Percentiles rank a stretch among this genome's conserved stretches.
Evolutionary conservation across 768 basidiomycete species (phyloP).

Genomic region (Panaeolus papilionaceus): DNA sequence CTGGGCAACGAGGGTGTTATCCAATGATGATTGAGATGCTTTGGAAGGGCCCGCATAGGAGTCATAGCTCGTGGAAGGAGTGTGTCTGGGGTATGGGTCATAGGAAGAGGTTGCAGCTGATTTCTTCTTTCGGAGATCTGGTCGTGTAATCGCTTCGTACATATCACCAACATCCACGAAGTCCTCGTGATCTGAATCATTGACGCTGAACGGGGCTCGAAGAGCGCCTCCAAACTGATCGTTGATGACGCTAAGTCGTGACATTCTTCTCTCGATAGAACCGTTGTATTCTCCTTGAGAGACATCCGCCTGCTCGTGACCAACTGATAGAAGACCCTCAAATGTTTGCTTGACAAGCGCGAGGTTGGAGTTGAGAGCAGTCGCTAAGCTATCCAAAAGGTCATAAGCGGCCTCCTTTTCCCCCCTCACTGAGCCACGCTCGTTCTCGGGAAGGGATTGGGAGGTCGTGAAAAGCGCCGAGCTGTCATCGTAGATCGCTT

Average conservation of each 20-base stretch:
- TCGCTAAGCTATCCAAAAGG: constrained; percentile 53
- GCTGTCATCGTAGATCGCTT: constrained; percentile 78
- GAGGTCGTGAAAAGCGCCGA: constrained; percentile 62
- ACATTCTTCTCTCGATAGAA: constrained; percentile 81
- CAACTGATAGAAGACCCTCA: constrained; percentile 65
- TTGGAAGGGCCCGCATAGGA: constrained; percentile 21
- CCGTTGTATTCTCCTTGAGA: constrained; percentile 74
- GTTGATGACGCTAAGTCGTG: constrained; percentile 67
- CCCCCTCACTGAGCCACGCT: constrained; percentile 35
- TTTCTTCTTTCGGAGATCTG: constrained; percentile 41
- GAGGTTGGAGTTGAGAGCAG: constrained; percentile 63
- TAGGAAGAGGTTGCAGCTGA: constrained; percentile 33
- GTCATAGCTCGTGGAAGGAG: constrained; percentile 30
- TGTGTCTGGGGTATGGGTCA: constrained; percentile 33
- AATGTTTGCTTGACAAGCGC: constrained; percentile 61
- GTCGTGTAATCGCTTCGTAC: constrained; percentile 53
- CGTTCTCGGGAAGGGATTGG: constrained; percentile 55
- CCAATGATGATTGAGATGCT: constrained; percentile 32
- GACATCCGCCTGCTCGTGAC: constrained; percentile 74
- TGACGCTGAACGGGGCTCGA: constrained; percentile 43
- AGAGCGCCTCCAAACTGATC: constrained; percentile 49
- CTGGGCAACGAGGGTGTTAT: constrained; percentile 33
- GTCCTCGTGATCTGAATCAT: constrained; percentile 53
- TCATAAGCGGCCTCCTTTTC: constrained; percentile 46
- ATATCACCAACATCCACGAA: constrained; percentile 53